Percentiles rank a stretch among this genome's conserved stretches.
Evolutionary conservation across 495 filamentous ascomycete genomes (phyloP).

Genomic region (Darksidea phi): DNA sequence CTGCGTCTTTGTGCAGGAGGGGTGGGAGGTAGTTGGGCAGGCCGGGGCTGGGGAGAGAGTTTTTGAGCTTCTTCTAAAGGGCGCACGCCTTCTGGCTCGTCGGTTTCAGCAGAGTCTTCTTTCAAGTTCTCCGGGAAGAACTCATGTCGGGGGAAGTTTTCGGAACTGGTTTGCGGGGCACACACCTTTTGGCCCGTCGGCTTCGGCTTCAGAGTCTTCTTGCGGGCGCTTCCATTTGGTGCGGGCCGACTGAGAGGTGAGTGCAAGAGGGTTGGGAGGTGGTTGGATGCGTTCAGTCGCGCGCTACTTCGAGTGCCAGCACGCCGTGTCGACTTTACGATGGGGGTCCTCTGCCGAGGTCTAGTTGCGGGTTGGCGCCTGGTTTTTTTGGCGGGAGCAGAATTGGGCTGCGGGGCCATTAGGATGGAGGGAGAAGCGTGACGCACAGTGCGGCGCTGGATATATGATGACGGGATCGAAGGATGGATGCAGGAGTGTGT

Average conservation of each 20-base stretch:
- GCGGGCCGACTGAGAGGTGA: too few relatives aligned
- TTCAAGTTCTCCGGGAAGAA: neutral
- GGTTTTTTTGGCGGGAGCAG: slow-evolving; percentile 5
- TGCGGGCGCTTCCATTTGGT: too few relatives aligned
- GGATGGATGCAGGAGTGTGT: slow-evolving; percentile 2
- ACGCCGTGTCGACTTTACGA: too few relatives aligned
- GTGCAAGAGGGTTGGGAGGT: too few relatives aligned
- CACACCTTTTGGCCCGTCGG: neutral
- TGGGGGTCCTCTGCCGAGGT: too few relatives aligned
- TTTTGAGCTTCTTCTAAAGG: neutral
- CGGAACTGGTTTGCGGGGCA: neutral
- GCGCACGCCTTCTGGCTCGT: neutral
- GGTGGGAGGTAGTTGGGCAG: too few relatives aligned
- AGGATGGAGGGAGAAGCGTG: slow-evolving; percentile 11
- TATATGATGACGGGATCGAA: slow-evolving; percentile 12
- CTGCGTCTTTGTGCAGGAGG: slow-evolving; percentile 3
- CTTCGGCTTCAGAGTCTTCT: neutral
- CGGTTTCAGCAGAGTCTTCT: neutral
- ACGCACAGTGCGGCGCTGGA: slow-evolving; percentile 12
- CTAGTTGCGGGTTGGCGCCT: too few relatives aligned
- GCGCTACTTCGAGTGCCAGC: too few relatives aligned
- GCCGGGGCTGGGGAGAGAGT: too few relatives aligned
- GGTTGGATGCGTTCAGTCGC: too few relatives aligned
- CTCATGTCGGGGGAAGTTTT: neutral
- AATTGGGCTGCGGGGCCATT: slow-evolving; percentile 4